Percentiles rank a stretch among this genome's conserved stretches.
Evolutionary conservation across 345 rosid species (phyloP).

Genomic region (Euphorbia peplus): DNA sequence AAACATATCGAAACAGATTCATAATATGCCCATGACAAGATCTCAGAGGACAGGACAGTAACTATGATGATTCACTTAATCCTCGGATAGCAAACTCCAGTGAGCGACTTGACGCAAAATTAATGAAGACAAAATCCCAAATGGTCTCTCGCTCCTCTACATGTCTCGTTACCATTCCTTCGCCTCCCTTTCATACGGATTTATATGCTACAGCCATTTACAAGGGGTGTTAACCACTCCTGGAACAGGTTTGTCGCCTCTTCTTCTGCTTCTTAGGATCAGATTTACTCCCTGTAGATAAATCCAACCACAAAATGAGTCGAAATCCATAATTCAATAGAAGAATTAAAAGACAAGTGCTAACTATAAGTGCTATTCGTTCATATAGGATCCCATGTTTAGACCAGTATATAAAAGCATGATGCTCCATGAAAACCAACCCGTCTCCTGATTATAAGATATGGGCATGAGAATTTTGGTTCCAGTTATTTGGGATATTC

Average conservation of each 20-base stretch:
- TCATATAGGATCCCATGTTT: background rate
- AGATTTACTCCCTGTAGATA: background rate
- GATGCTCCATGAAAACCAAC: background rate
- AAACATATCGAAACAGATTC: background rate
- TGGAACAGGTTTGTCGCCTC: background rate
- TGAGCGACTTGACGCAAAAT: background rate
- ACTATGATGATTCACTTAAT: too few species aligned
- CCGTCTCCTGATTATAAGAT: background rate
- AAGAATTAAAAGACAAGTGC: background rate
- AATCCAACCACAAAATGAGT: background rate
- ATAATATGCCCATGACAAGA: background rate
- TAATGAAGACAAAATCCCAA: background rate
- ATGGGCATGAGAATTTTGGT: background rate
- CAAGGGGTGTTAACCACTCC: background rate
- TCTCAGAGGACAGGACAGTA: background rate
- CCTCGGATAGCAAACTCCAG: background rate
- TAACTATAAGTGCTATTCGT: too few species aligned
- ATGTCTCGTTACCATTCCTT: background rate
- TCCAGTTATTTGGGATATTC: too few species aligned
- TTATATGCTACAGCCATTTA: background rate
- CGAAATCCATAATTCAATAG: too few species aligned
- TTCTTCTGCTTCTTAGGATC: conserved; percentile 12
- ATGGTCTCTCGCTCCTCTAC: background rate
- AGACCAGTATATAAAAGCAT: background rate
- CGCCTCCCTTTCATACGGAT: background rate